Percentiles rank a stretch among this genome's conserved stretches.
These are phyloP conservation scores for Achaetomium macrosporum DNA, from an alignment of 2,329 filamentous ascomycete genomes.

Conservation along the genomic window DNA sequence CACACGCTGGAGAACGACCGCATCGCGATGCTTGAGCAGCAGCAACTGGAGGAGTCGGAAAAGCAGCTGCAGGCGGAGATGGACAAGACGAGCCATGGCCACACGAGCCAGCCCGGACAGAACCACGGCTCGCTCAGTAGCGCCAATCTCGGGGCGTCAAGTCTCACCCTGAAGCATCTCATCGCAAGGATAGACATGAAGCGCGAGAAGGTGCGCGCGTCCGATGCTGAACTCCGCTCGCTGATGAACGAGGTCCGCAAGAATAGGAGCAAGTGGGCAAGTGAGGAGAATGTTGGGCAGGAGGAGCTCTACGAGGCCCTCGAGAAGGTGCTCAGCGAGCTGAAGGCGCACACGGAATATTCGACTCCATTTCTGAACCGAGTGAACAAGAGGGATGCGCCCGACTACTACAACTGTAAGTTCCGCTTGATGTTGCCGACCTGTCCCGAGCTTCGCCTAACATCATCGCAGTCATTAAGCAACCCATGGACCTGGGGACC, in stretches of 20 bases:
- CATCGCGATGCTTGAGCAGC: slow-evolving; percentile 95
- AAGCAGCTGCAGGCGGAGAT: slow-evolving; percentile 95
- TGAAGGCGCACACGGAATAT: slow-evolving; percentile 96
- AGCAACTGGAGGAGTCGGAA: slow-evolving; percentile 93
- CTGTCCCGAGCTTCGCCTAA: slow-evolving; percentile 1
- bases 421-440: slow-evolving; percentile 14
- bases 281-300: slow-evolving; percentile 93
- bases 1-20: slow-evolving; percentile 93
- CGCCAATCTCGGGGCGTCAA: slow-evolving; percentile 92
- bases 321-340: slow-evolving; percentile 93
- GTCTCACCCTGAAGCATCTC: slow-evolving; percentile 91
- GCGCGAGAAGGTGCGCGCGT: slow-evolving; percentile 81
- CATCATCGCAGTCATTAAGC: slow-evolving; percentile 67
- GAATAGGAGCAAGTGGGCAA: slow-evolving; percentile 98
- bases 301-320: slow-evolving; percentile 96
- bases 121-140: slow-evolving; percentile 87
- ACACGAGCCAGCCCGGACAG: slow-evolving; percentile 47
- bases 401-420: slow-evolving; percentile 88
- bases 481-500: slow-evolving; percentile 93
- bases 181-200: slow-evolving; percentile 94
- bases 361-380: slow-evolving; percentile 91
- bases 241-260: slow-evolving; percentile 97
- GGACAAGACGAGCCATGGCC: slow-evolving; percentile 57
- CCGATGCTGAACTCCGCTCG: slow-evolving; percentile 84
- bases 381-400: slow-evolving; percentile 95